Evolutionary conservation across 805 yeast species (phyloP).

Genomic region (Nakazawaea anatomiae): DNA sequence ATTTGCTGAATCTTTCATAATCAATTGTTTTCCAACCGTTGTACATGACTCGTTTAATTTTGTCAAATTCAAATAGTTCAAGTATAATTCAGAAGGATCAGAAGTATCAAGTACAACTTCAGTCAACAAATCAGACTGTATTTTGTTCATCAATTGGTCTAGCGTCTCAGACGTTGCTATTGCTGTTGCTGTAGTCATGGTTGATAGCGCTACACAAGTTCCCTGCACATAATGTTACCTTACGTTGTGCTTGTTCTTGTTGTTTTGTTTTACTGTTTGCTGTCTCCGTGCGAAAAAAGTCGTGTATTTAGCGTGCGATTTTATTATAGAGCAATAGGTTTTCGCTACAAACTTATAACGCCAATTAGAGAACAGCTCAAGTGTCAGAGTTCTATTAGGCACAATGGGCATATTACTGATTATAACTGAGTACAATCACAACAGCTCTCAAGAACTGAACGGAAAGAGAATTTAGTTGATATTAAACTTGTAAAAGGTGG

Average conservation of each 20-base stretch:
- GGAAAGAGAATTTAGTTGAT: too few species aligned
- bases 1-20: not conserved
- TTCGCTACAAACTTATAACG: too few species aligned
- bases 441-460: too few species aligned
- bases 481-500: too few species aligned
- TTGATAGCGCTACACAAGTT: not conserved
- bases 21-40: constrained; percentile 1
- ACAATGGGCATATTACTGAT: too few species aligned
- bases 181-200: not conserved
- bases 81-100: not conserved
- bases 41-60: constrained; percentile 2
- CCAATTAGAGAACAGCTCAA: too few species aligned
- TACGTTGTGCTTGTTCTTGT: too few species aligned
- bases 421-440: too few species aligned
- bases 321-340: too few species aligned
- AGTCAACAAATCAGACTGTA: not conserved
- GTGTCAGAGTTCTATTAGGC: too few species aligned
- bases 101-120: not conserved
- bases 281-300: not conserved
- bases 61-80: constrained; percentile 3
- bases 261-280: too few species aligned
- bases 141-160: not conserved
- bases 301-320: not conserved
- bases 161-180: not conserved
- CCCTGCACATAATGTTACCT: too few species aligned